Base-by-base conservation (phyloP, 352 stramenopile genomes). In the Saprolegnia parasitica region DNA sequence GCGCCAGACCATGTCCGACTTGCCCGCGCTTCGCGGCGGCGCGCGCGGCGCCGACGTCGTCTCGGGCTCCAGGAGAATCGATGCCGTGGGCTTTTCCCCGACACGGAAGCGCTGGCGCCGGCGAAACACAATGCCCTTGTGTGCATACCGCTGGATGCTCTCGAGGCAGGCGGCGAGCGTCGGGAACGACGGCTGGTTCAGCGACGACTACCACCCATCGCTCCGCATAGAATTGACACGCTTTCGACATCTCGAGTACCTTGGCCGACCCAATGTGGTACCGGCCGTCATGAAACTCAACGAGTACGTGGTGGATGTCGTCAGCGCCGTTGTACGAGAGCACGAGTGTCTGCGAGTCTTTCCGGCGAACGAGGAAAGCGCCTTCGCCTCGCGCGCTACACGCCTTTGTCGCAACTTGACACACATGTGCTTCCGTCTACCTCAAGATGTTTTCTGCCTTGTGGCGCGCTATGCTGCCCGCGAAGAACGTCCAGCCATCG, bases 261-360 rank as follows among this genome's bases (percentile, higher is more conserved):
- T 90, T 91, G 35, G 86, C 84, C 5, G 84, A 84, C 0, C 86
- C 86, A 29, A 95, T 79, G 61, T 92, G 82, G 63, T 93, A 95
- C 62, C 74, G 77, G 40, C 86, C 78, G 46, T 84, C 78, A 5
- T 80, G 75, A 63, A 76, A 95, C 67, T 91, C 86, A 32, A 95
- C 86, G 1, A 95, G 76, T 35, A 90, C 86, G 62, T 95, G 86
- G 61, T 93, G 86, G n/a, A 90, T 75, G 46, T 95, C 81, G 46
- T 95, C 81, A 0, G 71, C 50, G 0, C 85, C 83, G 10, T 89
- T 65, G 42, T 95, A 95, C 52, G 86, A 95, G n/a, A 95, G 73
- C 50, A 95, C 79, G 24, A 95, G 67, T 45, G 86, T 95, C 56
- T 86, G 83, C 0, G 84, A 79, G 68, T 95, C 84, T 55, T 95